Evolutionary conservation across 1,284 basidiomycete species (phyloP).

Genomic region (Ganoderma leucocontextum): DNA sequence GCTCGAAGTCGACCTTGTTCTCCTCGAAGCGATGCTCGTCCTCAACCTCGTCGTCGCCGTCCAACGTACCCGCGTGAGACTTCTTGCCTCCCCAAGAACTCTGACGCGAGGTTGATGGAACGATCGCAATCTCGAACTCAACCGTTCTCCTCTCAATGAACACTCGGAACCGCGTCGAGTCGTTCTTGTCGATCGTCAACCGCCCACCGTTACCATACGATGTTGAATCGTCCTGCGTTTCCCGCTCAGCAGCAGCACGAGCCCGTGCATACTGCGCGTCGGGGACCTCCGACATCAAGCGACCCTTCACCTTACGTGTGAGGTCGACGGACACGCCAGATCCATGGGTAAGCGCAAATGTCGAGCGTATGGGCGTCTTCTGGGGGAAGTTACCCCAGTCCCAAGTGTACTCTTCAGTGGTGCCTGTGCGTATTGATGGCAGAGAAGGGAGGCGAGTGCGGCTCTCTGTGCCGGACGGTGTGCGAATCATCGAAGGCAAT

Average conservation of each 20-base stretch:
- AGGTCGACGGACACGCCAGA: constrained; percentile 23
- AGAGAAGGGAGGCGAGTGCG: constrained; percentile 34
- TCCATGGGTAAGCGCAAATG: constrained; percentile 51
- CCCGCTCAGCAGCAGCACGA: constrained; percentile 23
- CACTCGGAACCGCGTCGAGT: constrained; percentile 63
- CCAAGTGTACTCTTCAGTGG: constrained; percentile 78
- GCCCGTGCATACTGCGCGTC: constrained; percentile 20
- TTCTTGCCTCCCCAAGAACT: constrained; percentile 30
- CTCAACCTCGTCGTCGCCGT: constrained; percentile 56
- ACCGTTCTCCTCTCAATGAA: constrained; percentile 62
- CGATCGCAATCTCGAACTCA: constrained; percentile 70
- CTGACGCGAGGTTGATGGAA: constrained; percentile 37
- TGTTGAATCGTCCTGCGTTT: constrained; percentile 11
- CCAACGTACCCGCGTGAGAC: constrained; percentile 42
- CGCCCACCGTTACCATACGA: constrained; percentile 59
- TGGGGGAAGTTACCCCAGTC: constrained; percentile 89
- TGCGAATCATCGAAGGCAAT: constrained; percentile 25
- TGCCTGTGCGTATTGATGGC: constrained; percentile 23
- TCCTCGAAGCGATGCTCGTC: constrained; percentile 60
- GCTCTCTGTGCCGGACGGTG: constrained; percentile 26
- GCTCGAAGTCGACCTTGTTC: constrained; percentile 61
- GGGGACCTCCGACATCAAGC: constrained; percentile 32
- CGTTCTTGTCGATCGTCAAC: constrained; percentile 57
- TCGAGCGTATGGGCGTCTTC: constrained; percentile 67
- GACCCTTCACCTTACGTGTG: constrained; percentile 36